Evolutionary conservation across 129 eudicot species (phyloP).

Genomic region (Deinandra increscens): DNA sequence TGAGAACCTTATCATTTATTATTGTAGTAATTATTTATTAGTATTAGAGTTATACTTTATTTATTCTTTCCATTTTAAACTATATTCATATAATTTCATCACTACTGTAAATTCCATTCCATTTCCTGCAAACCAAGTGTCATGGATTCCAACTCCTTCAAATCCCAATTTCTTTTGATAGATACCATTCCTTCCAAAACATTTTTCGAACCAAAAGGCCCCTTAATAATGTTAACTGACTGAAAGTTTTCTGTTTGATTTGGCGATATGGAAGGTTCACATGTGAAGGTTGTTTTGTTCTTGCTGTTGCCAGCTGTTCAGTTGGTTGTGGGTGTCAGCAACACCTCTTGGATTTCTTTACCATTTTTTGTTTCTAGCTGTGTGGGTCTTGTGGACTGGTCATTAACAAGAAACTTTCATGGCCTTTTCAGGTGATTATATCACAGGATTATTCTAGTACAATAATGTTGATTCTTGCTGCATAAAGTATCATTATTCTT

Average conservation of each 20-base stretch:
- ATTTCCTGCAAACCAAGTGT: neutral
- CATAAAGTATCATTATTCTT: constrained; percentile 8
- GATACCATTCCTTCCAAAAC: neutral
- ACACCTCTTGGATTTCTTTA: constrained; percentile 93
- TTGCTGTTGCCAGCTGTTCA: constrained; percentile 85
- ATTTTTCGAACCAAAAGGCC: neutral
- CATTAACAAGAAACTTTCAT: constrained; percentile 90
- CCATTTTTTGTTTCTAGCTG: constrained; percentile 97
- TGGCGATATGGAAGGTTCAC: constrained; percentile 57
- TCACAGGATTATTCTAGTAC: constrained; percentile 5
- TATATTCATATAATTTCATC: neutral
- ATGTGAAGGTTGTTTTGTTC: constrained; percentile 78
- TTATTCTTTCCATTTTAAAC: neutral
- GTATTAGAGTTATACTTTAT: neutral
- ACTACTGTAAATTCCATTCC: neutral
- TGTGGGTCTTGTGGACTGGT: constrained; percentile 94
- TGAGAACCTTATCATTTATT: neutral
- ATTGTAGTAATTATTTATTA: neutral
- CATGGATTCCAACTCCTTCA: neutral
- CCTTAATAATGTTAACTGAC: constrained; percentile 18
- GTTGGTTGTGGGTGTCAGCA: constrained; percentile 83
- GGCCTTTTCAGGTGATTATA: constrained; percentile 82
- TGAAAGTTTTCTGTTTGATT: constrained; percentile 18
- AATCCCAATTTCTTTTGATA: neutral
- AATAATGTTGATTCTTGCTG: constrained; percentile 12